These are phyloP conservation scores for Hortaea werneckii DNA, from an alignment of 2,329 filamentous ascomycete genomes.

Conservation along the genomic window DNA sequence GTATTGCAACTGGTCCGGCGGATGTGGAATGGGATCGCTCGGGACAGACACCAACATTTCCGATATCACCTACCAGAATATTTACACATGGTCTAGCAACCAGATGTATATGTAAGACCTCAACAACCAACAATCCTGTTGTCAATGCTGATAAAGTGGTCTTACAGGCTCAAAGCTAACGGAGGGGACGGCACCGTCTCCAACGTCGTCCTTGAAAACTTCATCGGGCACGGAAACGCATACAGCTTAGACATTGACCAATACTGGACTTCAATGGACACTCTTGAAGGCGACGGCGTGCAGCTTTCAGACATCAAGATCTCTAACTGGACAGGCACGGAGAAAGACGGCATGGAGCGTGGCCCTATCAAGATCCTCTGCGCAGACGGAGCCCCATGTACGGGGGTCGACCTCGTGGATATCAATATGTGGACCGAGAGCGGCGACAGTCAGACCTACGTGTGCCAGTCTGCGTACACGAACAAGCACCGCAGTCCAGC, in stretches of 20 bases:
- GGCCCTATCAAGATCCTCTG: slow-evolving; percentile 46
- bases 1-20: slow-evolving; percentile 53
- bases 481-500: slow-evolving; percentile 2
- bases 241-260: slow-evolving; percentile 48
- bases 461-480: slow-evolving; percentile 27
- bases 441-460: slow-evolving; percentile 31
- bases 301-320: slow-evolving; percentile 44
- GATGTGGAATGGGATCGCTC: slow-evolving; percentile 48
- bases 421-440: slow-evolving; percentile 45
- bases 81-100: slow-evolving; percentile 51
- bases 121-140: neutral
- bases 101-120: slow-evolving; percentile 42
- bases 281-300: slow-evolving; percentile 40
- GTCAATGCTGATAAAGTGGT: neutral
- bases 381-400: slow-evolving; percentile 42
- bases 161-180: slow-evolving; percentile 43
- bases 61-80: slow-evolving; percentile 44
- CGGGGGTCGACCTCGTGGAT: slow-evolving; percentile 40
- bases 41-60: slow-evolving; percentile 40
- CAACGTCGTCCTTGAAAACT: slow-evolving; percentile 45
- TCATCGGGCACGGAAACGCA: slow-evolving; percentile 50
- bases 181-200: slow-evolving; percentile 46
- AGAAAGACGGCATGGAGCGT: slow-evolving; percentile 38
- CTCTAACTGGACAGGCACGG: slow-evolving; percentile 47
- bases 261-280: slow-evolving; percentile 39